Percentiles rank a stretch among this genome's conserved stretches.
These are phyloP conservation scores for Claviceps spartinae DNA, from an alignment of 2,329 filamentous ascomycete genomes.

Conservation along the genomic window DNA sequence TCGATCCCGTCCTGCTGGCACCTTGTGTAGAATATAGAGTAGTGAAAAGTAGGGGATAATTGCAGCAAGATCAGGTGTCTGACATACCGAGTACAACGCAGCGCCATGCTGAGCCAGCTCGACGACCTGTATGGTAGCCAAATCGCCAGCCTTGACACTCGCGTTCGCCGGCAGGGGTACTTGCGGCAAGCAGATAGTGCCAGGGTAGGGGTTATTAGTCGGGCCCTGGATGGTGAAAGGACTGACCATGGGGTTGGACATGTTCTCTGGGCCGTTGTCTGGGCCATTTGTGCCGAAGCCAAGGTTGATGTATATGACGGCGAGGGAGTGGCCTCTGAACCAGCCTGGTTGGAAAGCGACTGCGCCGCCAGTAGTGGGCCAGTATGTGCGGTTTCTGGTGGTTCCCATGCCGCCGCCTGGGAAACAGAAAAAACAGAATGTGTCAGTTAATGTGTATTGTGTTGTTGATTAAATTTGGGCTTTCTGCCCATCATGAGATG, in stretches of 20 bases:
- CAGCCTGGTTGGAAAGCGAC: constrained; percentile 85
- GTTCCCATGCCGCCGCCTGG: constrained; percentile 71
- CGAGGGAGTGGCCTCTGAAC: constrained; percentile 78
- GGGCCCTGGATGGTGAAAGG: constrained; percentile 77
- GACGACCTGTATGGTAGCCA: constrained; percentile 80
- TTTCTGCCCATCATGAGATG: neutral
- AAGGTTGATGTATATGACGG: constrained; percentile 81
- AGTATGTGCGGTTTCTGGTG: constrained; percentile 76
- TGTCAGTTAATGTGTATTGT: neutral
- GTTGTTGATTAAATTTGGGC: neutral
- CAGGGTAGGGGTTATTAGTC: constrained; percentile 70
- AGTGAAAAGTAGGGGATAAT: neutral
- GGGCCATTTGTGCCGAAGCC: constrained; percentile 62
- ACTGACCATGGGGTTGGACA: constrained; percentile 69
- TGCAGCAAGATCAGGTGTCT: too few species aligned
- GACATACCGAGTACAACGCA: constrained; percentile 61
- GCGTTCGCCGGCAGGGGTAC: constrained; percentile 66
- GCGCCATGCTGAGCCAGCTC: constrained; percentile 76
- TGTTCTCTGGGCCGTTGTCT: constrained; percentile 59
- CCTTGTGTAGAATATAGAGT: neutral
- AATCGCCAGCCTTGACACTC: constrained; percentile 64
- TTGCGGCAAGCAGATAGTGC: constrained; percentile 79
- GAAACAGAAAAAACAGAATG: neutral
- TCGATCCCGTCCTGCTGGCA: neutral
- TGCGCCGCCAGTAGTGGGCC: constrained; percentile 81